Evolutionary conservation across 805 yeast genomes (phyloP), one percentile per base, ranked within the genome.

Genomic region (Sugiyamaella marilandica): DNA sequence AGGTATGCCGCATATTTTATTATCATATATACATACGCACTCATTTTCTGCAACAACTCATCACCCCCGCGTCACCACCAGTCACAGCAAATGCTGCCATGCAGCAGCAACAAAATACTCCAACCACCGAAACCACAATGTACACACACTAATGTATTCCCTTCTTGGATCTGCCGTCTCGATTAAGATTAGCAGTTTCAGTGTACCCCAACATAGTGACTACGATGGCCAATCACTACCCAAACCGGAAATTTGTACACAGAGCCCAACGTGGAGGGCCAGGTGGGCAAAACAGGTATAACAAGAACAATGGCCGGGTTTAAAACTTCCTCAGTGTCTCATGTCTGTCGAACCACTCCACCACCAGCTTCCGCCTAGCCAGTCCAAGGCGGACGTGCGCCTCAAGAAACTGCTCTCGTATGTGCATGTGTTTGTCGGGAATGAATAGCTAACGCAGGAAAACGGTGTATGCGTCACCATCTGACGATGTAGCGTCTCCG

Each of bases 401-500:
- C 35, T 46, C 18, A 58, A 58, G 51, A 50, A 52, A 45, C 51
- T 53, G 18, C 51, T 58, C 5, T 54, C 59, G 61, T 58, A 51
- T 37, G 61, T 57, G n/a, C 11, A 10, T n/a, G 32, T 36, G 31
- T 19, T 29, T 14, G 43, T 33, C 14, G 11, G 14, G 31, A 4
- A 13, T 18, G 39, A 45, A 32, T 31, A 10, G 24, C 35, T 44
- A 43, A 19, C 21, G n/a, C 18, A 58, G 61, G 5, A 47, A 56
- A 31, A 58, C 61, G 10, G 41, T 52, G 36, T 58, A 56, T 39
- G 49, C 50, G 26, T 58, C 61, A 5, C 61, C 61, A 10, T 47
- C 58, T 34, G 61, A 58, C 47, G 50, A 50, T 32, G 54, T 52
- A n/a, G 24, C 55, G 14, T 58, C 61, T 18, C 61, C 61, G 16